Evolutionary conservation across 148 eudicot genomes (phyloP).

Genomic region (Silene uniflora): DNA sequence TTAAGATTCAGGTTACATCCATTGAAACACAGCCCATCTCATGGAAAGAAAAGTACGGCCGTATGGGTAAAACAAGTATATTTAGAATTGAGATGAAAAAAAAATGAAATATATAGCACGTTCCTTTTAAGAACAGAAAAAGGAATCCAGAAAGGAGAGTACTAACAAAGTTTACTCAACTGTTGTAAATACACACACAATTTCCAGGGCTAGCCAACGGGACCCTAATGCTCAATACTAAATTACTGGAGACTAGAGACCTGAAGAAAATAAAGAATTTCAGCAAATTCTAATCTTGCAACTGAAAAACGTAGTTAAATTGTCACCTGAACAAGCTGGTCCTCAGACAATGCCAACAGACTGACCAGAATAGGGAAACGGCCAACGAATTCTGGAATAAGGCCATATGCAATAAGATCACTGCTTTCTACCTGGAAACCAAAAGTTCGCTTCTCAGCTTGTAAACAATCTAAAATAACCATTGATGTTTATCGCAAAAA

Average conservation of each 20-base stretch:
- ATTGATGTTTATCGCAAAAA: background rate
- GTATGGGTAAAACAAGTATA: background rate
- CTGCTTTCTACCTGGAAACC: conserved; percentile 85
- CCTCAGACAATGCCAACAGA: conserved; percentile 79
- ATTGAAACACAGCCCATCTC: background rate
- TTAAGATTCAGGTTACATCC: background rate
- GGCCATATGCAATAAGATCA: conserved; percentile 87
- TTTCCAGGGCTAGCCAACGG: background rate
- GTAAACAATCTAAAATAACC: background rate
- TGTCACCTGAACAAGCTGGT: conserved; percentile 87
- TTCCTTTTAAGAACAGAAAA: background rate
- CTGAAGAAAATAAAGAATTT: background rate
- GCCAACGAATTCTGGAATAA: conserved; percentile 96
- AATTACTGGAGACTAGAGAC: background rate
- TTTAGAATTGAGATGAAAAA: background rate
- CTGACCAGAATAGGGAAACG: conserved; percentile 88
- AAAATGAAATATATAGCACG: background rate
- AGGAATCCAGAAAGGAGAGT: background rate
- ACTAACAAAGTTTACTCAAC: background rate
- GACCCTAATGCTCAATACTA: background rate
- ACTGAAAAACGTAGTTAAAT: conserved; percentile 4
- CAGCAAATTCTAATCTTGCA: background rate
- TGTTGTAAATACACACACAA: background rate
- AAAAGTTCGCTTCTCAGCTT: background rate
- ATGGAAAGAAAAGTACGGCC: background rate